Base-by-base conservation (phyloP, 2,329 filamentous ascomycete species). In the Phaeophleospora eucalypticola region DNA sequence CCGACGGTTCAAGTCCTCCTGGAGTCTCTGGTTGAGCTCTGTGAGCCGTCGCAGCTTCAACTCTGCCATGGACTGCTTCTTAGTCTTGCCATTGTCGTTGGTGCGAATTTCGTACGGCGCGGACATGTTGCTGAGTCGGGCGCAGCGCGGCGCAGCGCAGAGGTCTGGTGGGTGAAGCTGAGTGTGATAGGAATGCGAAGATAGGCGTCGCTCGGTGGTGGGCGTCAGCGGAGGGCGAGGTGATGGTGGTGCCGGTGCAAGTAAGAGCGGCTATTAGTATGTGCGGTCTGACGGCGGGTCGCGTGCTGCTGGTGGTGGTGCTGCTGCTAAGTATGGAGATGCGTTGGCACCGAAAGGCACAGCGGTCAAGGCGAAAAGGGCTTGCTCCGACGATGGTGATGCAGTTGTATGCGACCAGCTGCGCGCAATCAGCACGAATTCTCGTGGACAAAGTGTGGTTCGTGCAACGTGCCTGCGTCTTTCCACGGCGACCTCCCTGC, bases 41-140 rank as follows among this genome's bases (percentile, higher is more conserved):
- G 90, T 97, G 71, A 98, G 79, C 57, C 93, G 86, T 65, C 93
- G 85, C 64, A 97, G 82, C 80, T 98, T 98, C 57, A 98, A 81
- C 70, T 98, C 93, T 61, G 91, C 91, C 88, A 98, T 97, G 68
- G 89, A 95, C 76, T 97, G 93, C 79, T 96, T 96, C 77, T 94
- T 97, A 77, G 90, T 95, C 79, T 80, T 82, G 59, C 78, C 75
- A 65, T 82, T 80, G 59, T 80, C 80, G 58, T 79, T 81, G 51
- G 77, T 77, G 68, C 81, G 80, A 61, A 83, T 75, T 67, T 84
- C 81, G 71, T 84, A 85, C 49, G 80, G 75, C 54, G 78, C 67
- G 61, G 80, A 76, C 78, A 82, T 83, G 57, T 61, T 72, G 57
- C 50, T 35, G 14, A 34, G 36, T 33, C 17, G 36, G 20, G n/a